Conservation (phyloP, 1,284 basidiomycete genomes). For the Exsudoporus floridanus region DNA sequence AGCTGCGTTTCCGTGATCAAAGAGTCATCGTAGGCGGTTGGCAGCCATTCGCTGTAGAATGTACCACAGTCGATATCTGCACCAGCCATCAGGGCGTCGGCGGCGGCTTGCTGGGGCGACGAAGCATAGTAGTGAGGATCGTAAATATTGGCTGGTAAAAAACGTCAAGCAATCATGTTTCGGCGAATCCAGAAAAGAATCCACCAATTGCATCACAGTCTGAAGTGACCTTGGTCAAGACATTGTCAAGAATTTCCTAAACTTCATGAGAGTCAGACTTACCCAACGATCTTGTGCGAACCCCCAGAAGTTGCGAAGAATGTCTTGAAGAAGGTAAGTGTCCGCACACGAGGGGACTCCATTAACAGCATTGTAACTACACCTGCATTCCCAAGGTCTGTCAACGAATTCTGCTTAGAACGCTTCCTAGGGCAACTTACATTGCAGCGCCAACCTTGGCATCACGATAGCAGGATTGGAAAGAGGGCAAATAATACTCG, state of each 20-base stretch:
- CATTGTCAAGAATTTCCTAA: background rate
- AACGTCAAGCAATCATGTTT: constrained; percentile 14
- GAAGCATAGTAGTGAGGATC: constrained; percentile 47
- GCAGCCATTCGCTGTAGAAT: constrained; percentile 46
- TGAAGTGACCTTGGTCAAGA: constrained; percentile 5
- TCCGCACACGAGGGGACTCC: constrained; percentile 55
- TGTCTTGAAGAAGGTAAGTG: constrained; percentile 49
- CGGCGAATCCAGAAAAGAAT: background rate
- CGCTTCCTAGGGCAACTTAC: constrained; percentile 20
- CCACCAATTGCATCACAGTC: constrained; percentile 39
- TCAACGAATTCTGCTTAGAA: background rate
- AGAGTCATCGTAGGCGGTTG: constrained; percentile 46
- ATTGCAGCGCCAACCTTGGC: constrained; percentile 57
- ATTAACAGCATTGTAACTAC: constrained; percentile 61
- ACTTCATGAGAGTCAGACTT: constrained; percentile 29
- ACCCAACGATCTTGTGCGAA: constrained; percentile 54
- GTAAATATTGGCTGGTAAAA: constrained; percentile 47
- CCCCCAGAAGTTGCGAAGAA: constrained; percentile 53
- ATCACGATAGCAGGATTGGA: constrained; percentile 57
- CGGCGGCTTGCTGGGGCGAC: constrained; percentile 46
- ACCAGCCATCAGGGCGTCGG: constrained; percentile 51
- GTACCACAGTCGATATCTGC: constrained; percentile 56
- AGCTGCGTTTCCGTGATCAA: constrained; percentile 47
- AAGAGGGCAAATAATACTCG: constrained; percentile 54
- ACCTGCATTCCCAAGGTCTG: constrained; percentile 23